Evolutionary conservation across 1,139 yeast species (phyloP).

Genomic region (Taphrina betulina): DNA sequence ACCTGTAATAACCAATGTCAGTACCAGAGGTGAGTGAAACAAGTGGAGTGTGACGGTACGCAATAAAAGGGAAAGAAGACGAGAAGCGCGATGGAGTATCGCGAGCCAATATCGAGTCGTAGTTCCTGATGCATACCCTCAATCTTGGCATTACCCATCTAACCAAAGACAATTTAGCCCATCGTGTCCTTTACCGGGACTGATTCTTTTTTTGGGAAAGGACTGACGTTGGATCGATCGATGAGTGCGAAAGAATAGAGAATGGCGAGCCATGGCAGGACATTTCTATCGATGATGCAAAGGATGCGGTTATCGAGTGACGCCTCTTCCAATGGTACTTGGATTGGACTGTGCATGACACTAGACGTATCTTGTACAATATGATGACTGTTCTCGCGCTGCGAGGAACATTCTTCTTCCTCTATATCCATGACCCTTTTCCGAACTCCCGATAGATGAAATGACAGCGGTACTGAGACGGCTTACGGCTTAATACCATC

Average conservation of each 20-base stretch:
- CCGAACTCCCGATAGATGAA: no score
- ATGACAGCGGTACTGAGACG: no score
- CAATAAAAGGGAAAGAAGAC: constrained; percentile 70
- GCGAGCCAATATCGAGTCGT: constrained; percentile 48
- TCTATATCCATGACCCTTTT: no score
- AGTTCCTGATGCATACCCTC: constrained; percentile 54
- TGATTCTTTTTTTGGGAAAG: no score
- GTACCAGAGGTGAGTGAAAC: constrained; percentile 48
- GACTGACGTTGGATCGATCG: constrained; percentile 53
- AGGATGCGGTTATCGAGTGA: constrained; percentile 30
- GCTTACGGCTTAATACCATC: no score
- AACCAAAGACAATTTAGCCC: no score
- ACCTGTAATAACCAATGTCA: neutral
- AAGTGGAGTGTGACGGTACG: constrained; percentile 63
- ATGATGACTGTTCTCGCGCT: no score
- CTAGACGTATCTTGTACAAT: no score
- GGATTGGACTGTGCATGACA: no score
- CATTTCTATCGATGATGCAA: constrained; percentile 49
- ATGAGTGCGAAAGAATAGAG: constrained; percentile 60
- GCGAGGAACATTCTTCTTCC: no score
- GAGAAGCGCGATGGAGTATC: constrained; percentile 57
- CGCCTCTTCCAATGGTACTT: no score
- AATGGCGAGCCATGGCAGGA: constrained; percentile 57
- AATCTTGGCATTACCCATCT: constrained; percentile 59
- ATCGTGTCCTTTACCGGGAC: no score